phyloP scores from a whole-genome alignment of 768 basidiomycete genomes.

The Paxillus involutus region DNA sequence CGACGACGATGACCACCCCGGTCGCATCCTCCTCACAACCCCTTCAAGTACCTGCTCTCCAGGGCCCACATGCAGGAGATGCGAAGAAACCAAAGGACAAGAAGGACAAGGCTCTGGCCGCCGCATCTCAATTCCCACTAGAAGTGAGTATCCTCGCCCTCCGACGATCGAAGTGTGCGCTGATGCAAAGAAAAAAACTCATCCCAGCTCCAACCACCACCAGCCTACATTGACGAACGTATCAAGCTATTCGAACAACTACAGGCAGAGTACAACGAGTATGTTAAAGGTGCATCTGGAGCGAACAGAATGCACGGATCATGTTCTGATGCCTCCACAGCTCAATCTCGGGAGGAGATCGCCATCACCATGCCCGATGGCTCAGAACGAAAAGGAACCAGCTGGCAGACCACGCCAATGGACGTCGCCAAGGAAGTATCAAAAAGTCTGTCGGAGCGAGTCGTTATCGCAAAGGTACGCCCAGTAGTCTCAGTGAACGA shows the following conservation, averaged over 20 bases:
- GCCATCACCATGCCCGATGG: slow-evolving; percentile 85
- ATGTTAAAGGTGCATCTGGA: slow-evolving; percentile 59
- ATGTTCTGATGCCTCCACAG: slow-evolving; percentile 22
- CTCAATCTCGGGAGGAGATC: slow-evolving; percentile 83
- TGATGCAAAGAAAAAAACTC: not conserved
- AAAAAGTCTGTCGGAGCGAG: slow-evolving; percentile 81
- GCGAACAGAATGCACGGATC: not conserved
- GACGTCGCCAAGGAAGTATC: slow-evolving; percentile 86
- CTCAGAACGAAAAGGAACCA: slow-evolving; percentile 75
- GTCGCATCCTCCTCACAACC: slow-evolving; percentile 57
- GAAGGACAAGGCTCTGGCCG: slow-evolving; percentile 33
- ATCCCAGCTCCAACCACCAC: slow-evolving; percentile 72
- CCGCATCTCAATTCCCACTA: slow-evolving; percentile 51
- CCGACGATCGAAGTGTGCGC: not conserved
- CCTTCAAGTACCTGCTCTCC: slow-evolving; percentile 44
- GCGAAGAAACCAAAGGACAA: slow-evolving; percentile 47
- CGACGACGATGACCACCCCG: slow-evolving; percentile 50
- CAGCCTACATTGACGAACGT: slow-evolving; percentile 86
- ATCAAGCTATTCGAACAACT: slow-evolving; percentile 87
- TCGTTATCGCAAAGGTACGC: slow-evolving; percentile 89
- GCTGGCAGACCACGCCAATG: slow-evolving; percentile 96
- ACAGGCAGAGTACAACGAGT: slow-evolving; percentile 81
- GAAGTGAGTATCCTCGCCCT: slow-evolving; percentile 45
- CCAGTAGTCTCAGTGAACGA: not conserved
- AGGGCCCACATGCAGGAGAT: slow-evolving; percentile 40